Evolutionary conservation across 2,329 filamentous ascomycete genomes (phyloP), one percentile per base, ranked within the genome.

Genomic region (Plenodomus tracheiphilus): DNA sequence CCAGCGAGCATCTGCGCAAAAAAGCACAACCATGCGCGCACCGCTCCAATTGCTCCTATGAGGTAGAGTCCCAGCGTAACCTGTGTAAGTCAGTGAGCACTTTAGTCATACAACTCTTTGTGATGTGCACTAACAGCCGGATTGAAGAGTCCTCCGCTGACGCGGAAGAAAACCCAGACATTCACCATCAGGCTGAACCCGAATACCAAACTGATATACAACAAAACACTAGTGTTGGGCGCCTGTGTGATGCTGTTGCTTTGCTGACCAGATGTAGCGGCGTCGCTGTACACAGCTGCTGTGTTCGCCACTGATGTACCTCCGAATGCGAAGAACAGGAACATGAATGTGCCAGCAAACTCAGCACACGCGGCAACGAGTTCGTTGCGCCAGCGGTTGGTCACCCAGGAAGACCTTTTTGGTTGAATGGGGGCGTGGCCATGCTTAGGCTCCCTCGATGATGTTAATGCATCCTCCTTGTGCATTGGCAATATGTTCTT

Each of bases 281-380:
- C 36, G 45, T 68, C 50, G 22, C 50, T 58, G 36, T 43, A 54
- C 4, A 51, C 20, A 3, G 68, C 66, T 0, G 66, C 61, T 3
- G 65, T 67, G 38, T 72, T 73, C 17, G 71, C 71, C 4, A 73
- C 69, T 30, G 68, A 64, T 0, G 71, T 73, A 2, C 70, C 72
- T 1, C 67, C 69, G 46, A 70, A 74, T 0, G 71, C 70, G 32
- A 74, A 72, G 62, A 73, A 74, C 3, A 74, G 60, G 43, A 74
- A 74, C 67, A 74, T 66, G 47, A 71, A 72, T 1, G 72, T 74
- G 2, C 72, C 72, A 2, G 68, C 65, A 21, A 74, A 72, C 36
- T 74, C 72, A 11, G 70, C 68, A 2, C 63, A 39, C 3, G 62
- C 59, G 2, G 72, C 71, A 9, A 74, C 69, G 2, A 72, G 41